Evolutionary conservation across 2,329 filamentous ascomycete genomes (phyloP), one percentile per base, ranked within the genome.

Genomic region (Pseudogymnoascus sp.): DNA sequence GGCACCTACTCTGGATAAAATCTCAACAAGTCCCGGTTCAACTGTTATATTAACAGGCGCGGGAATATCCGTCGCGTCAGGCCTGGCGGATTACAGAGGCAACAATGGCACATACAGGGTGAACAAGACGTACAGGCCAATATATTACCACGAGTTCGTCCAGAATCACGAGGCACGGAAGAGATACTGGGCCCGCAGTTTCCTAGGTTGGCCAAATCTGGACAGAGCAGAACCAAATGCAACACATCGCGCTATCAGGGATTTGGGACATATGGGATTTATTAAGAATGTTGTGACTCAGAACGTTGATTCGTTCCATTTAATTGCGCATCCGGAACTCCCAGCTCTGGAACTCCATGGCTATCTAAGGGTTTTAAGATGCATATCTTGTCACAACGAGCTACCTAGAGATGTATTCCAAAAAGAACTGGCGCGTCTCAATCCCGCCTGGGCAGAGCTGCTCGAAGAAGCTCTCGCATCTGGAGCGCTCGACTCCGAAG

Each of bases 221-320:
- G 79, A 89, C 71, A 87, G 85, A 66, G 90, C 91, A n/a, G 79
- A 78, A 64, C 93, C 93, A 11, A 97, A 97, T 72, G 78, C 79
- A 2, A 87, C 87, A 1, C 95, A 99, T 77, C 81, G 84, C 73
- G 91, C 93, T 1, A 83, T 97, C 64, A 82, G 84, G 62, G 82
- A 88, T 67, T 78, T 97, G 36, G 89, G 85, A 2, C 76, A 82
- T 4, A 78, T 95, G 68, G 93, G 92, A 2, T 76, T 92, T 60
- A 79, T 97, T 44, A 83, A 82, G 64, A 85, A 80, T 62, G 90
- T 97, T 65, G 86, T 99, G 69, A 97, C 95, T 42, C 95, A 99
- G 74, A 97, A 97, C 73, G 95, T 99, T 61, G 95, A 99, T 77
- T 96, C 92, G 2, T 96, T 99, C 74, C 95, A 99, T 75, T 80